Evolutionary conservation across 371 early-diverging fungal genomes (phyloP).

Genomic region (Dichotomocladium elegans): DNA sequence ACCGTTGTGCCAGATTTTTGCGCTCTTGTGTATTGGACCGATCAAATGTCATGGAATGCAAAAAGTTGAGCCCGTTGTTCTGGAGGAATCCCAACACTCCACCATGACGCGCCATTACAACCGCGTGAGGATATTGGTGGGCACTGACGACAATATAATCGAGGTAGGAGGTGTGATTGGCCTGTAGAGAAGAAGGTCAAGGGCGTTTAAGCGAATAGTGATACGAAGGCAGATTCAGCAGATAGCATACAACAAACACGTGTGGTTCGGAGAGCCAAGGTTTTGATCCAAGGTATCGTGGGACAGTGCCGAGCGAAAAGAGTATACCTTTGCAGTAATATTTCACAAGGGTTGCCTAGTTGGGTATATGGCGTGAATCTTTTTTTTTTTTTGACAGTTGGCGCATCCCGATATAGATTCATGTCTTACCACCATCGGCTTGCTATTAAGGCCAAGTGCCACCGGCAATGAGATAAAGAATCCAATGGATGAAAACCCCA

Average conservation of each 20-base stretch:
- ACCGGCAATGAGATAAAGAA: conserved; percentile 35
- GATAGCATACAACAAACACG: conserved; percentile 59
- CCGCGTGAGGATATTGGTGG: conserved; percentile 73
- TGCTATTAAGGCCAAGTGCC: conserved; percentile 27
- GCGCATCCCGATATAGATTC: neutral
- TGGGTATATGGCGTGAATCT: neutral
- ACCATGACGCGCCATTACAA: conserved; percentile 68
- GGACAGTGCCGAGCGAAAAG: conserved; percentile 52
- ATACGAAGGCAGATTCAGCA: neutral
- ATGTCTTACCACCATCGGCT: conserved; percentile 27
- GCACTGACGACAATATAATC: conserved; percentile 77
- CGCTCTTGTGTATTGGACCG: conserved; percentile 69
- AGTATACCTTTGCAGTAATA: conserved; percentile 63
- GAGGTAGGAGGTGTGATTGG: conserved; percentile 81
- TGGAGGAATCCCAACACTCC: conserved; percentile 61
- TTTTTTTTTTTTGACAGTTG: neutral
- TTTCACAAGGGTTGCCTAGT: conserved; percentile 51
- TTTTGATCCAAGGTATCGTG: conserved; percentile 65
- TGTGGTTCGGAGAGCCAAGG: conserved; percentile 55
- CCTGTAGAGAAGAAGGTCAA: conserved; percentile 11
- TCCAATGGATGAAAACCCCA: conserved; percentile 25
- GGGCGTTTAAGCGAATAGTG: neutral
- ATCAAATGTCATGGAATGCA: conserved; percentile 75
- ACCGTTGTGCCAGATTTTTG: conserved; percentile 31
- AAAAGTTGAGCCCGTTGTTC: conserved; percentile 58